phyloP scores from a whole-genome alignment of 2,329 filamentous ascomycete species.

The Colletotrichum tofieldiae region DNA sequence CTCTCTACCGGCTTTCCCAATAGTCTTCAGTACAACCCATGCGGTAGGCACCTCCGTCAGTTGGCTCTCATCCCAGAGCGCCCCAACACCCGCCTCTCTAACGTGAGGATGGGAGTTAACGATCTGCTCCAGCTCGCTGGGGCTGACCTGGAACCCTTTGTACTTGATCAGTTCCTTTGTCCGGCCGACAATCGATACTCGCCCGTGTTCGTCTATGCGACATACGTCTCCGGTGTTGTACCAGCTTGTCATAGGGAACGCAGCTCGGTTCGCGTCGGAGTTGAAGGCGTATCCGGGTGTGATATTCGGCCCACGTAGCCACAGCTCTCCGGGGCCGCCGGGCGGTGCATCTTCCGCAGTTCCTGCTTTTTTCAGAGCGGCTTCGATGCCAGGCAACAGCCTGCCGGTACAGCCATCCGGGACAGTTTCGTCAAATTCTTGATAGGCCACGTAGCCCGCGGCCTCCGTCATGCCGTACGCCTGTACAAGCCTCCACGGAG shows the following conservation, averaged over 20 bases:
- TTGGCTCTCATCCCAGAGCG: conserved; percentile 55
- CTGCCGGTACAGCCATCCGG: conserved; percentile 54
- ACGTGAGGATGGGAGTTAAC: conserved; percentile 56
- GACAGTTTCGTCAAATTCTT: conserved; percentile 51
- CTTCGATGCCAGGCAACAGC: conserved; percentile 57
- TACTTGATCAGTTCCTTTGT: conserved; percentile 61
- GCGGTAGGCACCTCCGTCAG: conserved; percentile 57
- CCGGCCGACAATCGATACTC: conserved; percentile 55
- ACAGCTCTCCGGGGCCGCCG: conserved; percentile 59
- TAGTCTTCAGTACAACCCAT: conserved; percentile 53
- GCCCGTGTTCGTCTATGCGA: conserved; percentile 51
- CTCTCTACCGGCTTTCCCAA: conserved; percentile 31
- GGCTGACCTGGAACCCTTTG: conserved; percentile 59
- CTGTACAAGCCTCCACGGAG: conserved; percentile 58
- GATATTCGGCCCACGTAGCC: conserved; percentile 61
- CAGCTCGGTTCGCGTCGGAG: conserved; percentile 54
- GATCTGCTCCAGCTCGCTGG: conserved; percentile 54
- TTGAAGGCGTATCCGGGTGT: conserved; percentile 59
- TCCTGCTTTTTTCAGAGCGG: conserved; percentile 56
- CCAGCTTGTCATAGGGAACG: conserved; percentile 57
- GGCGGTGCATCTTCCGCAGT: conserved; percentile 53
- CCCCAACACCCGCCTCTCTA: conserved; percentile 53
- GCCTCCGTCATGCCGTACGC: conserved; percentile 64
- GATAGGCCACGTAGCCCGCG: conserved; percentile 60
- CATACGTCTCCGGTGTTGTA: conserved; percentile 64